Evolutionary conservation across 2,329 filamentous ascomycete species (phyloP).

Genomic region (Aureobasidium leucospermi): DNA sequence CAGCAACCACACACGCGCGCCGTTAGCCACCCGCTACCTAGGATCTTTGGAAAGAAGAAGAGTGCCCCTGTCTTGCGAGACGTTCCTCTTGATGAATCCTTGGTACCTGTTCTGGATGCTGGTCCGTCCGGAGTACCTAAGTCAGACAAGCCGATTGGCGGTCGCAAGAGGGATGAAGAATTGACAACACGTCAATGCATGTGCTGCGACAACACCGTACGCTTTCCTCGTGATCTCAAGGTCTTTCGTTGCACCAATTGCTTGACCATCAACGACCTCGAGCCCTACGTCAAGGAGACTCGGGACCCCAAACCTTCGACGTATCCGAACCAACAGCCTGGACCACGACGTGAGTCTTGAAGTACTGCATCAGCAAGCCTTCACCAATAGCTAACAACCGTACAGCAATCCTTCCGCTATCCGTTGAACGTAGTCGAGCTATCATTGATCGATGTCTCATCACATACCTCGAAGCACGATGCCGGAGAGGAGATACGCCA

Average conservation of each 20-base stretch:
- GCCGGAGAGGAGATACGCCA: neutral
- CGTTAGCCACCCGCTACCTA: slow-evolving; percentile 68
- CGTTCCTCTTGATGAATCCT: slow-evolving; percentile 31
- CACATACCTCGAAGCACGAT: slow-evolving; percentile 38
- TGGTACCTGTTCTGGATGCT: slow-evolving; percentile 30
- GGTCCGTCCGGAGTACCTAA: slow-evolving; percentile 24
- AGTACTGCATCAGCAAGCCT: neutral
- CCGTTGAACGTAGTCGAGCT: slow-evolving; percentile 51
- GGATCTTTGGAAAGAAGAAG: slow-evolving; percentile 55
- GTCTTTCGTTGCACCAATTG: slow-evolving; percentile 80
- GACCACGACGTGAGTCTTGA: neutral
- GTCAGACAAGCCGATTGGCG: slow-evolving; percentile 23
- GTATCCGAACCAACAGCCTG: neutral
- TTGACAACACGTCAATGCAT: slow-evolving; percentile 69
- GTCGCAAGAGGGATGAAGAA: slow-evolving; percentile 37
- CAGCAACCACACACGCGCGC: slow-evolving; percentile 10
- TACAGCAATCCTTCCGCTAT: slow-evolving; percentile 38
- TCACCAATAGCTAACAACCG: neutral
- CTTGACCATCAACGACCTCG: slow-evolving; percentile 73
- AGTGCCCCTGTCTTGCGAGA: slow-evolving; percentile 28
- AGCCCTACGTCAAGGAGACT: slow-evolving; percentile 15
- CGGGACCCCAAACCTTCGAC: neutral
- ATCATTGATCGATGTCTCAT: slow-evolving; percentile 51
- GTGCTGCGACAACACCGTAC: slow-evolving; percentile 73
- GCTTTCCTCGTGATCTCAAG: slow-evolving; percentile 66